Evolutionary conservation across 2,329 filamentous ascomycete genomes (phyloP).

Genomic region (Nigrospora osmanthi): DNA sequence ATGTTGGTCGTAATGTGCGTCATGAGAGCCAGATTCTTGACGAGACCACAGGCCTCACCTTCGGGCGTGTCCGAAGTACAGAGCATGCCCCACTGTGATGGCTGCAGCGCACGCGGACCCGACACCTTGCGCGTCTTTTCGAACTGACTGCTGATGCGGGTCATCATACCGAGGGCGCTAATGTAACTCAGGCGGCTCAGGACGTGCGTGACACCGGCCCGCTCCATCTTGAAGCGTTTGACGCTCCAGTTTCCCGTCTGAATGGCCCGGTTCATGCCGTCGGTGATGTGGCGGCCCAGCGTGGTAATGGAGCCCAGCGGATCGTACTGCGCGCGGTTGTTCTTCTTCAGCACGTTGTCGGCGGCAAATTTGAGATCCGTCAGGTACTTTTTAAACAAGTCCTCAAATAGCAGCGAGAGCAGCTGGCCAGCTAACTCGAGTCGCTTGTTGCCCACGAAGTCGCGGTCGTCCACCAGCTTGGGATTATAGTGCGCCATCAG

Average conservation of each 20-base stretch:
- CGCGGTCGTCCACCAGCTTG: constrained; percentile 86
- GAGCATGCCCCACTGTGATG: constrained; percentile 97
- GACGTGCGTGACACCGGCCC: constrained; percentile 93
- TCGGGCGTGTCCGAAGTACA: constrained; percentile 96
- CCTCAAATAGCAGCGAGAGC: constrained; percentile 88
- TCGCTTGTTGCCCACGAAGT: constrained; percentile 97
- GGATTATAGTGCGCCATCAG: constrained; percentile 89
- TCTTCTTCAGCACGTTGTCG: constrained; percentile 92
- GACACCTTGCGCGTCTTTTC: constrained; percentile 97
- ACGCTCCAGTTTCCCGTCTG: constrained; percentile 97
- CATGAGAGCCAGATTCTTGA: constrained; percentile 98
- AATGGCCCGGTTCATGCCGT: constrained; percentile 91
- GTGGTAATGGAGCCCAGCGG: constrained; percentile 77
- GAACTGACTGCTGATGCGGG: constrained; percentile 94
- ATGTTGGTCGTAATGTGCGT: constrained; percentile 98
- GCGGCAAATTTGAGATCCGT: constrained; percentile 85
- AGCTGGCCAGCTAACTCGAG: constrained; percentile 92
- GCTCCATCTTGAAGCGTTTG: constrained; percentile 98
- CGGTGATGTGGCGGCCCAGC: constrained; percentile 79
- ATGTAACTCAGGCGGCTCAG: constrained; percentile 95
- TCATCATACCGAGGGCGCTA: constrained; percentile 98
- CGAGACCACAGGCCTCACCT: constrained; percentile 94
- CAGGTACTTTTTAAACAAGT: constrained; percentile 94
- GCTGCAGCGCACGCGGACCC: constrained; percentile 89
- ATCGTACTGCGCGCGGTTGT: constrained; percentile 83